A percentile compares a stretch with the other conserved stretches of the same genome.
Conservation (phyloP, 805 yeast species). For the Saccharomycopsis fodiens region DNA sequence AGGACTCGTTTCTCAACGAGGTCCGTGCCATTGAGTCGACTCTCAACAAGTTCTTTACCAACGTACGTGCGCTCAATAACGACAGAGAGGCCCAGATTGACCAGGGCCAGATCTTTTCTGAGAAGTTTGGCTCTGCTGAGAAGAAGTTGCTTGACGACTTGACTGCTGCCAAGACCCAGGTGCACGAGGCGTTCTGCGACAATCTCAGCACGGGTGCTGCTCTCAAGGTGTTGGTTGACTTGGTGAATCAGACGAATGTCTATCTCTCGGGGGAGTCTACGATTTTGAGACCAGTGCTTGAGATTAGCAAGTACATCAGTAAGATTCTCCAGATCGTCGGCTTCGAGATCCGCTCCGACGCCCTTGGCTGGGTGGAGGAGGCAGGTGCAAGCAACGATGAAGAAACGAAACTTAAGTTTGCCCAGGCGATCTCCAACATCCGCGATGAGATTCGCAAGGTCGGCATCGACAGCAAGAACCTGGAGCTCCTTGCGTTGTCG, state of each 20-base stretch:
- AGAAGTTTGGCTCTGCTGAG: conserved; percentile 52
- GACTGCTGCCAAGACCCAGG: conserved; percentile 43
- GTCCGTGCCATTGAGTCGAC: conserved; percentile 71
- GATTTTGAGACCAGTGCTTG: conserved; percentile 58
- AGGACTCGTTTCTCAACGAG: conserved; percentile 68
- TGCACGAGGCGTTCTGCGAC: conserved; percentile 80
- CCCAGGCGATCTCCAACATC: conserved; percentile 67
- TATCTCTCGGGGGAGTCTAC: conserved; percentile 56
- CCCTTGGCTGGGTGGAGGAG: conserved; percentile 71
- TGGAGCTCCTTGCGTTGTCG: conserved; percentile 55
- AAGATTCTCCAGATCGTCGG: conserved; percentile 69
- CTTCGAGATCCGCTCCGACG: conserved; percentile 59
- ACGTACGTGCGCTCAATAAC: conserved; percentile 69
- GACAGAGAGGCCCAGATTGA: conserved; percentile 50
- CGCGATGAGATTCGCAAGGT: conserved; percentile 72
- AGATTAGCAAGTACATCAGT: conserved; percentile 61
- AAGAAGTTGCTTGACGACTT: conserved; percentile 46
- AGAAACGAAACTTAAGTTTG: conserved; percentile 71
- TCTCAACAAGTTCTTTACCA: conserved; percentile 75
- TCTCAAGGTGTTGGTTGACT: conserved; percentile 53
- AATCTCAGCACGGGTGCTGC: conserved; percentile 77
- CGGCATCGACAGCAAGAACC: conserved; percentile 56
- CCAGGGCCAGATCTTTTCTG: conserved; percentile 45
- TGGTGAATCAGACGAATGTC: conserved; percentile 64
- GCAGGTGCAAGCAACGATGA: conserved; percentile 34